Evolutionary conservation across 2,329 filamentous ascomycete genomes (phyloP).

Genomic region (Blumeria hordei): DNA sequence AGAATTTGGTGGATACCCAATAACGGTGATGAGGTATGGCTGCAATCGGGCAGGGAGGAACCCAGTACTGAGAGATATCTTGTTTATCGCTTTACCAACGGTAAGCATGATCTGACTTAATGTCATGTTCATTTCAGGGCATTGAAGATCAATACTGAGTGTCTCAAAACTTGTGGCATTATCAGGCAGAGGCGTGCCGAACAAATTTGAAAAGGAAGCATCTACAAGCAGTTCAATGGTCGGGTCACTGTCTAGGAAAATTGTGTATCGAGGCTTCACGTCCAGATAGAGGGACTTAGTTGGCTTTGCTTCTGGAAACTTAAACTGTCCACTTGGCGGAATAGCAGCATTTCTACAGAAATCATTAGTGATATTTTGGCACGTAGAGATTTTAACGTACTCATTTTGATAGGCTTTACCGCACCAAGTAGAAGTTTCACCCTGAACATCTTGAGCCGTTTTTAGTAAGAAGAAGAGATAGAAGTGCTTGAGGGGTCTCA

Average conservation of each 20-base stretch:
- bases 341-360: neutral
- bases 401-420: neutral
- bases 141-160: slow-evolving; percentile 12
- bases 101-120: slow-evolving; percentile 13
- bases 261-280: slow-evolving; percentile 22
- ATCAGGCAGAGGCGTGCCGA: slow-evolving; percentile 15
- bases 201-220: slow-evolving; percentile 17
- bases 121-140: slow-evolving; percentile 10
- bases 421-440: neutral
- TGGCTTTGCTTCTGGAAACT: slow-evolving; percentile 17
- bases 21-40: slow-evolving; percentile 18
- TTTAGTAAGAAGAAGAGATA: too few species aligned
- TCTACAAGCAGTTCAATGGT: slow-evolving; percentile 20
- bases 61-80: slow-evolving; percentile 16
- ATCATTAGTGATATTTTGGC: neutral
- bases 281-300: slow-evolving; percentile 19
- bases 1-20: slow-evolving; percentile 13
- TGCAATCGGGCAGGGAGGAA: slow-evolving; percentile 12
- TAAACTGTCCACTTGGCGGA: slow-evolving; percentile 22
- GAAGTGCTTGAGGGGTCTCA: too few species aligned
- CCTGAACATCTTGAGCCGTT: too few species aligned
- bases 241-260: slow-evolving; percentile 21
- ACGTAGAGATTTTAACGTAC: neutral
- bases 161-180: slow-evolving; percentile 5
- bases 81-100: slow-evolving; percentile 17